phyloP scores from a whole-genome alignment of 140 eudicot genomes.

The Erigeron philadelphicus region DNA sequence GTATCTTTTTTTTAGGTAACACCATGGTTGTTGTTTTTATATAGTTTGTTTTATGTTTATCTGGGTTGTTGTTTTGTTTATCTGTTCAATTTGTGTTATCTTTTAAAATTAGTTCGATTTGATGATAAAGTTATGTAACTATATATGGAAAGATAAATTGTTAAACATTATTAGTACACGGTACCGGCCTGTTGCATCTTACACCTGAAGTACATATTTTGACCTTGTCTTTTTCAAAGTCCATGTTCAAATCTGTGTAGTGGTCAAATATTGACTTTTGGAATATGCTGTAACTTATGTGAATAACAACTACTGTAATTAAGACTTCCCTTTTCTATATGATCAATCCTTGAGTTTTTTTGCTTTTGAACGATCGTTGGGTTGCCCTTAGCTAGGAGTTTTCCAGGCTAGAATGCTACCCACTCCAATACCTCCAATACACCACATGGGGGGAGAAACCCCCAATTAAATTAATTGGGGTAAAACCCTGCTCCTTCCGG shows the following conservation, averaged over 20 bases:
- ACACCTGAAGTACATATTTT: conserved; percentile 11
- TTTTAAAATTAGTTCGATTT: conserved; percentile 4
- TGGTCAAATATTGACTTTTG: conserved; percentile 25
- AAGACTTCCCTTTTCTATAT: not conserved
- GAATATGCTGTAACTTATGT: conserved; percentile 14
- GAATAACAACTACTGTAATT: not conserved
- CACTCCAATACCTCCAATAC: too few species aligned
- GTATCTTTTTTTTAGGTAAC: too few species aligned
- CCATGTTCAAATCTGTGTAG: not conserved
- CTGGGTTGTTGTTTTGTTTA: not conserved
- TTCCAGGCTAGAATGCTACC: too few species aligned
- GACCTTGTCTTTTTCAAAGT: conserved; percentile 5
- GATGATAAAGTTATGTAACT: not conserved
- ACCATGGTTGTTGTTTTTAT: not conserved
- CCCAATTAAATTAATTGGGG: too few species aligned
- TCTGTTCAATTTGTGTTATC: not conserved
- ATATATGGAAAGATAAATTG: not conserved
- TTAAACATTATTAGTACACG: conserved; percentile 2
- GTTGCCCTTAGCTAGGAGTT: too few species aligned
- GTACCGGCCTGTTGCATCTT: not conserved
- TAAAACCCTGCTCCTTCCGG: too few species aligned
- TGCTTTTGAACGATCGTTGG: too few species aligned
- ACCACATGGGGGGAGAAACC: too few species aligned
- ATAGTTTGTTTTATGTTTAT: not conserved
- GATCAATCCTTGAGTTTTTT: too few species aligned